Evolutionary conservation across 2,329 filamentous ascomycete species (phyloP), one percentile per base, ranked within the genome.

Genomic region (Pezicula radicicola): DNA sequence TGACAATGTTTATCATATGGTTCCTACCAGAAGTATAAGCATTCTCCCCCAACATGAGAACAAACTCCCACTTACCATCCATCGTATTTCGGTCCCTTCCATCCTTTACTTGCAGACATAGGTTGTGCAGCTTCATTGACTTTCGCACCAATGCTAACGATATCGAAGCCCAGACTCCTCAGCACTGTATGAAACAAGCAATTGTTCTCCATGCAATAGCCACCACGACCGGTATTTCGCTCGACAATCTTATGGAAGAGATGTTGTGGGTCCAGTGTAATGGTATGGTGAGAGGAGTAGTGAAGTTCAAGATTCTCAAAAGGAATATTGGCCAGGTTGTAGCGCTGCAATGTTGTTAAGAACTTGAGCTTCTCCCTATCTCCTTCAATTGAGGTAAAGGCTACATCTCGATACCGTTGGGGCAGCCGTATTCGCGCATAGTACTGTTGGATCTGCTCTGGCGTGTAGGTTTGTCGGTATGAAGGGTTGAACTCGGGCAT

Each of bases 1-100:
- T 76, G 36, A 85, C 74, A 47, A 87, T 78, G 58, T 80, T 77
- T 40, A 85, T 71, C 65, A 85, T 78, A 63, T 87, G 83, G n/a
- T 73, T 70, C 68, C 72, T 73, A 50, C 58, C 15, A 27, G 21
- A 15, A 27, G n/a, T 16, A n/a, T 25, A 28, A 13, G 8, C 18
- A 10, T 18, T 21, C 21, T 15, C 7, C 12, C 15, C 28, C 39
- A 50, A 42, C 16, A 46, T 35, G 6, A 18, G n/a, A 40, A 21
- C 16, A 12, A 44, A 33, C 27, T 19, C 3, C 18, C 13, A 40
- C 42, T 41, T 36, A 52, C 46, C 46, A 48, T 16, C 44, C 40
- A 51, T 28, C 35, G 25, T 33, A 51, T 33, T 47, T 37, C 5
- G 25, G 12, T 13, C 46, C 45, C 16, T 18, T 37, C 45, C 46